Evolutionary conservation across 2,329 filamentous ascomycete species (phyloP), one percentile per base, ranked within the genome.

Genomic region (Tympanopsis confertula): DNA sequence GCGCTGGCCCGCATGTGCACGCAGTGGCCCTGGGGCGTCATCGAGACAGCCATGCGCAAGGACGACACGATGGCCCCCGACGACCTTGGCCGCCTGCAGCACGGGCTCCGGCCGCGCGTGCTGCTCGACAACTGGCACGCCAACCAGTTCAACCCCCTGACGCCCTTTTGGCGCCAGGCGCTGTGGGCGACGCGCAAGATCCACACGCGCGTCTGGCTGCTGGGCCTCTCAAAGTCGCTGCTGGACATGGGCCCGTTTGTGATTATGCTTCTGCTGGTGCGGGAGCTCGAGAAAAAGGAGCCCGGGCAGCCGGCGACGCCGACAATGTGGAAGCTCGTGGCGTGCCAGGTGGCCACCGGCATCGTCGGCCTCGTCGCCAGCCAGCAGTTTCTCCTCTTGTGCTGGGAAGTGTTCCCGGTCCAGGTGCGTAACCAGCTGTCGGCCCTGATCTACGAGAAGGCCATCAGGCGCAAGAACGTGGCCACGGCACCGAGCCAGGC

Each of bases 341-440:
- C n/a, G n/a, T n/a, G n/a, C n/a, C n/a, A n/a, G n/a, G n/a, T n/a
- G n/a, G n/a, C n/a, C n/a, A n/a, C n/a, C n/a, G n/a, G n/a, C n/a
- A n/a, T n/a, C n/a, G n/a, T n/a, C n/a, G n/a, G n/a, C n/a, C n/a
- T n/a, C n/a, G n/a, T n/a, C n/a, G n/a, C n/a, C n/a, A n/a, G n/a
- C n/a, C n/a, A n/a, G n/a, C n/a, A n/a, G n/a, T n/a, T n/a, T n/a
- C n/a, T n/a, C n/a, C n/a, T n/a, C n/a, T n/a, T n/a, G n/a, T n/a
- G n/a, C n/a, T n/a, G n/a, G n/a, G n/a, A n/a, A n/a, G n/a, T n/a
- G n/a, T n/a, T n/a, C n/a, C n/a, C n/a, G n/a, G n/a, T n/a, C n/a
- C n/a, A n/a, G 41, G 86, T 82, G 4, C 68, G 87, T 35, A 87
- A 87, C 4, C 86, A 94, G 57, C 75, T 89, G 70, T 82, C 89